Conservation (phyloP, 1,139 yeast genomes). For the Magnusiomyces ingens region DNA sequence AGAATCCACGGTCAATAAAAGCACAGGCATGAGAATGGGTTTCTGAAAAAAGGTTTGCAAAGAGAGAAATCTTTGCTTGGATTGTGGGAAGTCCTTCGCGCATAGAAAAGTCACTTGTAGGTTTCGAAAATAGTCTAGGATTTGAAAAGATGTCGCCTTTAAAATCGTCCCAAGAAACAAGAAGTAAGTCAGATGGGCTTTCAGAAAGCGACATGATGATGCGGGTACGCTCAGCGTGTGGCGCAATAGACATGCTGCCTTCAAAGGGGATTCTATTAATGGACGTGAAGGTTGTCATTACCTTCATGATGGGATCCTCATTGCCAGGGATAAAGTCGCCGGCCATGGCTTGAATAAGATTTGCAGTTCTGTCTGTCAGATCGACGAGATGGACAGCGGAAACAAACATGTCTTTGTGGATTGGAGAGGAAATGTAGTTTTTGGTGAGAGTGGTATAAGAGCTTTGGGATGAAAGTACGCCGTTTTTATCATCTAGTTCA, state of each 20-base stretch:
- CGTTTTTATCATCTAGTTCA: no score
- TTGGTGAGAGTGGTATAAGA: constrained; percentile 21
- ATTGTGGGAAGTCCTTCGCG: constrained; percentile 11
- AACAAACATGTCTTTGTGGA: constrained; percentile 33
- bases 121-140: constrained; percentile 5
- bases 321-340: constrained; percentile 32
- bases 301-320: constrained; percentile 45
- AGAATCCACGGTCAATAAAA: constrained; percentile 18
- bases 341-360: constrained; percentile 56
- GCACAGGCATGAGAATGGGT: constrained; percentile 14
- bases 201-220: constrained; percentile 21
- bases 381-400: constrained; percentile 54
- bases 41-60: constrained; percentile 7
- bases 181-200: constrained; percentile 16
- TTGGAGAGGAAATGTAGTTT: constrained; percentile 28
- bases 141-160: constrained; percentile 7
- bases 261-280: constrained; percentile 44
- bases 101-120: background rate
- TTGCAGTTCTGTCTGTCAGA: constrained; percentile 60
- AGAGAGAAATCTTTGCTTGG: constrained; percentile 17
- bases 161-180: constrained; percentile 20
- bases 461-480: constrained; percentile 16
- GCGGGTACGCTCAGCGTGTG: constrained; percentile 36
- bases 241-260: constrained; percentile 48
- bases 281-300: constrained; percentile 49